Base-by-base conservation (phyloP, 164 flowering plant genomes). In the Sedum album region DNA sequence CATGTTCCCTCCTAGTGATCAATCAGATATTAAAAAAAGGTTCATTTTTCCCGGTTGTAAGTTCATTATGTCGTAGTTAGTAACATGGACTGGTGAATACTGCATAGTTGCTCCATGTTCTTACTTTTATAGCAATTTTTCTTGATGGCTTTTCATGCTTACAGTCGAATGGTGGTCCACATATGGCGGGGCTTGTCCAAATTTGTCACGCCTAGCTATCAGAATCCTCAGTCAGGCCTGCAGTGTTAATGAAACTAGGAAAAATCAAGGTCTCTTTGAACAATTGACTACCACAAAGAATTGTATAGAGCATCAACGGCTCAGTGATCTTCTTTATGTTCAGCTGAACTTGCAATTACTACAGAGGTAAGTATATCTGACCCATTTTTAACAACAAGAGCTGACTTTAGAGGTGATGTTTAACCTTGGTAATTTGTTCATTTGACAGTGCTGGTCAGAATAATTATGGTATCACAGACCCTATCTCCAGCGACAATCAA, bases 141-240 rank as follows among this genome's bases (percentile, higher is more conserved):
- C 6, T 17, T 48, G 21, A 17, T 21, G 4, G 15, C 21, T 48
- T 48, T 48, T 48, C 21, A 48, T 48, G n/a, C 18, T 48, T 48
- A 48, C 53, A 93, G 96, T 76, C 60, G 97, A 90, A 78, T 93
- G 98, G 98, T 90, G 98, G 98, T 85, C 90, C 69, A 88, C 90
- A 36, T 88, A 89, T 78, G 98, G 96, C 73, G 96, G 91, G 60
- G 82, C 85, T 74, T 90, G 96, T 78, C 95, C 96, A 66, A 86
- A 90, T 75, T 79, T 89, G 81, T 77, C 90, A 35, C 88, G 90
- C 36, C 76, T 90, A 71, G 97, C 95, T 20, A 76, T 82, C 68
- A 90, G 85, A 35, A 76, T 91, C 77, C 93, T 88, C 39, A 82
- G 89, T 71, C 97, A 87, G 75, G 82, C 87, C 26, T 87, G 93